phyloP scores from a whole-genome alignment of 805 yeast species.

The Lachancea sp. region DNA sequence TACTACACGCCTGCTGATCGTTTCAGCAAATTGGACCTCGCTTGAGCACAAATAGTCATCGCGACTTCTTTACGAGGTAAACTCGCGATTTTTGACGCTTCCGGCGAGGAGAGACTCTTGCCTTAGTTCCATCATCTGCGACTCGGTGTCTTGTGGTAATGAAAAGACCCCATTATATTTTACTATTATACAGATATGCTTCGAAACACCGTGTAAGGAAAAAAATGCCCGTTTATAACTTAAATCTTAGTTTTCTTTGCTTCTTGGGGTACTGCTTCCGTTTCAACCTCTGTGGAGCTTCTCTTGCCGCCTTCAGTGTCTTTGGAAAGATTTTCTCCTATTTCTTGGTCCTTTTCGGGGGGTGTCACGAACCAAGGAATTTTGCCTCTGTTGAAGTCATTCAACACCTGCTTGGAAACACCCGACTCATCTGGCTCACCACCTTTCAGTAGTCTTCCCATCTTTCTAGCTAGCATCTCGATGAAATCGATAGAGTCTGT shows the following conservation, averaged over 20 bases:
- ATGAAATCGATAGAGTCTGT: constrained; percentile 67
- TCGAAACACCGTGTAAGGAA: background rate
- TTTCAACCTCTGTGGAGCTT: constrained; percentile 5
- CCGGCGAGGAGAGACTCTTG: too few relatives aligned
- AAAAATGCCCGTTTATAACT: background rate
- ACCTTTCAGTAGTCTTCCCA: constrained; percentile 88
- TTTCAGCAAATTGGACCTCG: too few relatives aligned
- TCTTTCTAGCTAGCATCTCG: constrained; percentile 86
- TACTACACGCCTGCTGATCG: too few relatives aligned
- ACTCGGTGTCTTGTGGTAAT: too few relatives aligned
- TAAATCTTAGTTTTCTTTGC: constrained; percentile 7
- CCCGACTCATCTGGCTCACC: constrained; percentile 97
- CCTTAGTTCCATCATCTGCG: too few relatives aligned
- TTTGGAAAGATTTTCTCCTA: too few relatives aligned
- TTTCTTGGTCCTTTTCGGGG: constrained; percentile 55
- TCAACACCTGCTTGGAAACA: constrained; percentile 81
- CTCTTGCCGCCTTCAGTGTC: constrained; percentile 21
- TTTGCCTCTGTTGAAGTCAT: constrained; percentile 94
- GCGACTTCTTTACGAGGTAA: too few relatives aligned
- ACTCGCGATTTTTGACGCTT: too few relatives aligned
- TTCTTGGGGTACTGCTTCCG: constrained; percentile 9
- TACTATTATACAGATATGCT: constrained; percentile 2
- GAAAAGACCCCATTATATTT: background rate
- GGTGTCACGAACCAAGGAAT: constrained; percentile 98
- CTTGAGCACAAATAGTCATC: too few relatives aligned